Conservation (phyloP, 805 yeast genomes). For the Candida nanaspora region DNA sequence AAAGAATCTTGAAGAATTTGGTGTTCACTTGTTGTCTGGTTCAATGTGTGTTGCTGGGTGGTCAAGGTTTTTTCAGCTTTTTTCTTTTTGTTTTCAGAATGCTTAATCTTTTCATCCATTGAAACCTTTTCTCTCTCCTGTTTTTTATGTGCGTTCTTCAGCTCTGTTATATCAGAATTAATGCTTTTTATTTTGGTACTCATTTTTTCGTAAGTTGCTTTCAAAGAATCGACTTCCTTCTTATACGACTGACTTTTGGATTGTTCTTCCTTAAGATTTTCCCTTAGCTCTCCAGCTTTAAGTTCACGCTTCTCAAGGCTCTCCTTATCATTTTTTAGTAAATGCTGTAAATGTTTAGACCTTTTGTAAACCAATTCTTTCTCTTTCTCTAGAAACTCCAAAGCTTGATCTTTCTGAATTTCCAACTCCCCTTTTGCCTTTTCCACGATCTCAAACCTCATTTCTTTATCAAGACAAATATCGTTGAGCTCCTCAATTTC, state of each 20-base stretch:
- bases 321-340: conserved; percentile 32
- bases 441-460: conserved; percentile 71
- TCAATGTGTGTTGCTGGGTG: conserved; percentile 36
- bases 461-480: conserved; percentile 72
- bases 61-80: conserved; percentile 51
- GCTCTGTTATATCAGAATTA: conserved; percentile 19
- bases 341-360: conserved; percentile 50
- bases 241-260: conserved; percentile 32
- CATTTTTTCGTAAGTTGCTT: conserved; percentile 20
- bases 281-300: conserved; percentile 32
- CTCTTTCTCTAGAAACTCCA: conserved; percentile 57
- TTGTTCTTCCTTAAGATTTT: conserved; percentile 36
- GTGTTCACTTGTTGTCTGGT: conserved; percentile 40
- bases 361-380: conserved; percentile 47
- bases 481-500: conserved; percentile 74
- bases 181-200: conserved; percentile 15
- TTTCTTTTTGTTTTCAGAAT: conserved; percentile 47
- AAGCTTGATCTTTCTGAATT: conserved; percentile 57
- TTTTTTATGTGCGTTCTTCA: conserved; percentile 31
- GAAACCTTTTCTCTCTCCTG: conserved; percentile 57
- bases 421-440: conserved; percentile 63
- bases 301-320: conserved; percentile 32
- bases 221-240: conserved; percentile 27
- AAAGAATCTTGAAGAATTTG: conserved; percentile 38
- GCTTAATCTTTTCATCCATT: conserved; percentile 70